Percentiles rank a stretch among this genome's conserved stretches.
Evolutionary conservation across 2,329 filamentous ascomycete genomes (phyloP).

Genomic region (Phialocephala sp.): DNA sequence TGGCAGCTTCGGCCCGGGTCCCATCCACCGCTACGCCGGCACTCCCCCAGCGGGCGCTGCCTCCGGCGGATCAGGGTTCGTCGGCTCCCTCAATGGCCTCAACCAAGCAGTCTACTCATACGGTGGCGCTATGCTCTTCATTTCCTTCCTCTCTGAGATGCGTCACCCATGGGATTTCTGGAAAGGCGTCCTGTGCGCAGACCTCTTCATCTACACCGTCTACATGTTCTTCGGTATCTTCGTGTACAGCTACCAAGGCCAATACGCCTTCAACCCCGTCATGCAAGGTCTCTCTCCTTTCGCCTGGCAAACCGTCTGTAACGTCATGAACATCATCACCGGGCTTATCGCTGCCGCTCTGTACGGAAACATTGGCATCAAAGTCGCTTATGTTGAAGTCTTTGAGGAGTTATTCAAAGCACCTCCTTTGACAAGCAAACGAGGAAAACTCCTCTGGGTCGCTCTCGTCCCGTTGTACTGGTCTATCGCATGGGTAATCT

Average conservation of each 20-base stretch:
- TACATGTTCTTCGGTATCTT: slow-evolving; percentile 56
- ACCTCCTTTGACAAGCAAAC: slow-evolving; percentile 53
- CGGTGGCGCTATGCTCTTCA: slow-evolving; percentile 63
- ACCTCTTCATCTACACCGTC: slow-evolving; percentile 53
- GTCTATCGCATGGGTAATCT: slow-evolving; percentile 58
- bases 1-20: slow-evolving; percentile 38
- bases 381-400: slow-evolving; percentile 49
- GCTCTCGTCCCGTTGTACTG: slow-evolving; percentile 47
- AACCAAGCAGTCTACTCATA: slow-evolving; percentile 62
- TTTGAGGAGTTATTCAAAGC: slow-evolving; percentile 55
- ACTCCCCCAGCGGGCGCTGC: slow-evolving; percentile 50
- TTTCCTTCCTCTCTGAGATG: slow-evolving; percentile 62
- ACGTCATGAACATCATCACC: slow-evolving; percentile 47
- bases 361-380: slow-evolving; percentile 61
- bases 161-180: slow-evolving; percentile 54
- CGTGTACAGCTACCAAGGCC: slow-evolving; percentile 54
- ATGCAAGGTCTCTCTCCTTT: slow-evolving; percentile 50
- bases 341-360: slow-evolving; percentile 54
- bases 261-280: slow-evolving; percentile 49
- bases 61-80: slow-evolving; percentile 50
- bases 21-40: slow-evolving; percentile 44
- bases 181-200: slow-evolving; percentile 52
- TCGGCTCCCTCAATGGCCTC: slow-evolving; percentile 55
- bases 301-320: slow-evolving; percentile 46
- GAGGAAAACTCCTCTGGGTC: slow-evolving; percentile 52